Conservation (phyloP, 2,329 filamentous ascomycete species). For the Alternaria rosae region DNA sequence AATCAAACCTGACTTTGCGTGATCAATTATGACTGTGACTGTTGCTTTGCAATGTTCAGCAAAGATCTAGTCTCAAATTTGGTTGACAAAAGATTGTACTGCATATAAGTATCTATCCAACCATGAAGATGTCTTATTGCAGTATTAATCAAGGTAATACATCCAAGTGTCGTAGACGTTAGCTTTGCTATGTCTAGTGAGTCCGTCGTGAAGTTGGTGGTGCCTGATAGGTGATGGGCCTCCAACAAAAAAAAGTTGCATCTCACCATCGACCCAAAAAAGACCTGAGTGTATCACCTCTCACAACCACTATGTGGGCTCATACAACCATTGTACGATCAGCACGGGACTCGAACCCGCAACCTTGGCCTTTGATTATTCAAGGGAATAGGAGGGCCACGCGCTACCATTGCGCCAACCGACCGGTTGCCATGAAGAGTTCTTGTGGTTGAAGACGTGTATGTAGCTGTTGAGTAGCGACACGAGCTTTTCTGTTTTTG, state of each 20-base stretch:
- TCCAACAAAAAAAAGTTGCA: neutral
- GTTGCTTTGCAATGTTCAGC: neutral
- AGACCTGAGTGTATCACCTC: neutral
- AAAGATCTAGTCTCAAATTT: neutral
- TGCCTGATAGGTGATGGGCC: neutral
- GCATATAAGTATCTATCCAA: neutral
- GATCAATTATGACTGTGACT: neutral
- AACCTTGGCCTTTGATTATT: constrained; percentile 43
- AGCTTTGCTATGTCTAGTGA: neutral
- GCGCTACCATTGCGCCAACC: constrained; percentile 52
- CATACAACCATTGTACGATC: constrained; percentile 24
- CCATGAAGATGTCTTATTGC: neutral
- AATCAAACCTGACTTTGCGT: neutral
- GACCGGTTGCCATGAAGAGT: constrained; percentile 23
- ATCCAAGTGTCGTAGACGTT: neutral
- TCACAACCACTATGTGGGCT: neutral
- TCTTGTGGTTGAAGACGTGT: neutral
- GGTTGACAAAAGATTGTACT: neutral
- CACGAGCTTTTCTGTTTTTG: no score
- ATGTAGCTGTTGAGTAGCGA: neutral
- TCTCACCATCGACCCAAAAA: neutral
- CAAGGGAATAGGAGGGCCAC: constrained; percentile 41
- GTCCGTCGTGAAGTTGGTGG: neutral
- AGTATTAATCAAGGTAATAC: neutral
- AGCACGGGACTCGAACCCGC: constrained; percentile 49